Evolutionary conservation across 352 stramenopile species (phyloP), one percentile per base, ranked within the genome.

Genomic region (Phytophthora brassicae): DNA sequence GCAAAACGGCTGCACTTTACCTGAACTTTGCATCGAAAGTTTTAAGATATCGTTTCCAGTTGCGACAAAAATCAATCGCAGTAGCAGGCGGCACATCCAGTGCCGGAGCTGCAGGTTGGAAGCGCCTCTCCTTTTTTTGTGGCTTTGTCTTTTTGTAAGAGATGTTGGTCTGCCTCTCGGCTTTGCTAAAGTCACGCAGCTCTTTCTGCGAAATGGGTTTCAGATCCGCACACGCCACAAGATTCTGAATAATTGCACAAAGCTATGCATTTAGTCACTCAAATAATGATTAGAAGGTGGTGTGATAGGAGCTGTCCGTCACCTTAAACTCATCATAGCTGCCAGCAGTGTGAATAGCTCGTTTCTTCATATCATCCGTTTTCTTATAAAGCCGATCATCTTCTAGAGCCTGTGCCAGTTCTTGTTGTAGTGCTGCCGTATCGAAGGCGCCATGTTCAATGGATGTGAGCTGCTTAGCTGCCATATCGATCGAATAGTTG

Each of bases 251-350:
- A 45, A 50, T 24, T 17, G 35, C 12, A 49, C 28, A 19, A 42
- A 31, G 26, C 4, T 8, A 31, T 8, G 8, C 14, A 1, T 2
- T 12, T 33, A 48, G 6, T 33, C 26, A 31, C 26, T 31, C 26
- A 31, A 31, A 31, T 22, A 20, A 35, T 20, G 33, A 23, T n/a
- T n/a, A 22, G 9, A 24, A 17, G 1, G 22, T 19, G 4, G n/a
- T 29, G 11, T 26, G 24, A 0, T 12, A 20, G 14, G 13, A 17
- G 12, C 23, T 13, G 11, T 20, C 22, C 22, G 20, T 42, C 20
- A 92, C 86, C 68, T 89, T 90, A 65, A 95, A 94, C 51, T 95
- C 87, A 54, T 95, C 84, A 64, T 94, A 95, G 72, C 66, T 94
- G 5, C 72, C 64, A 2, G 87, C 85, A 0, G 84, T 92, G 61